Conservation (phyloP, 2,329 filamentous ascomycete species). For the Ceratocystis colombiana region DNA sequence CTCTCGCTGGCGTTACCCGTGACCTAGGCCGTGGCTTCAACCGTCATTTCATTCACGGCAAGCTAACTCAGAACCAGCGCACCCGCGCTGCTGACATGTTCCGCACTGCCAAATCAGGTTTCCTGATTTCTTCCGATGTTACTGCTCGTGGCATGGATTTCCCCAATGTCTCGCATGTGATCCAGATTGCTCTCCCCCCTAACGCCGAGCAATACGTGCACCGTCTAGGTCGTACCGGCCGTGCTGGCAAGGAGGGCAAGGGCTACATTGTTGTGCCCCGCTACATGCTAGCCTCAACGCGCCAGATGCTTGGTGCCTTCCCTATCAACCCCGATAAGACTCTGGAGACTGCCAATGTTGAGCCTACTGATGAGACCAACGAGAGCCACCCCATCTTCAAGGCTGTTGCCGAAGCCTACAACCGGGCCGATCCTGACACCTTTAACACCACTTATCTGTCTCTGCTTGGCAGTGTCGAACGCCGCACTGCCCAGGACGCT, state of each 20-base stretch:
- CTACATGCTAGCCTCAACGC: conserved; percentile 41
- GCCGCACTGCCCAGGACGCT: conserved; percentile 34
- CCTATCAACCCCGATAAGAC: conserved; percentile 48
- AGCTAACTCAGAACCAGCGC: conserved; percentile 58
- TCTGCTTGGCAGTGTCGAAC: conserved; percentile 43
- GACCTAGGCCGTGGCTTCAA: conserved; percentile 35
- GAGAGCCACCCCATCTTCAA: conserved; percentile 33
- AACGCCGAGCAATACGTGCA: conserved; percentile 66
- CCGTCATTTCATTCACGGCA: conserved; percentile 62
- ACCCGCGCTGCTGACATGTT: conserved; percentile 64
- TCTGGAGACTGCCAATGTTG: conserved; percentile 39
- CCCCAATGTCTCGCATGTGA: conserved; percentile 67
- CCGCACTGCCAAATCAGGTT: conserved; percentile 49
- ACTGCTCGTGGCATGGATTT: conserved; percentile 78
- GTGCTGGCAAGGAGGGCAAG: conserved; percentile 62
- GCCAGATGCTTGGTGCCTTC: conserved; percentile 46
- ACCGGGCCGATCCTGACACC: conserved; percentile 31
- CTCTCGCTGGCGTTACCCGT: conserved; percentile 46
- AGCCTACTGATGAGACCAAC: conserved; percentile 21
- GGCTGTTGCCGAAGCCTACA: conserved; percentile 31
- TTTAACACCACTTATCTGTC: conserved; percentile 44
- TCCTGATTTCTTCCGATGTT: conserved; percentile 70
- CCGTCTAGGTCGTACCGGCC: conserved; percentile 64
- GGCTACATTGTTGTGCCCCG: conserved; percentile 57
- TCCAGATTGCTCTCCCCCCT: conserved; percentile 57